A percentile compares a stretch with the other conserved stretches of the same genome.
Evolutionary conservation across 2,329 filamentous ascomycete species (phyloP).

Genomic region (Fonsecaea multimorphosa): DNA sequence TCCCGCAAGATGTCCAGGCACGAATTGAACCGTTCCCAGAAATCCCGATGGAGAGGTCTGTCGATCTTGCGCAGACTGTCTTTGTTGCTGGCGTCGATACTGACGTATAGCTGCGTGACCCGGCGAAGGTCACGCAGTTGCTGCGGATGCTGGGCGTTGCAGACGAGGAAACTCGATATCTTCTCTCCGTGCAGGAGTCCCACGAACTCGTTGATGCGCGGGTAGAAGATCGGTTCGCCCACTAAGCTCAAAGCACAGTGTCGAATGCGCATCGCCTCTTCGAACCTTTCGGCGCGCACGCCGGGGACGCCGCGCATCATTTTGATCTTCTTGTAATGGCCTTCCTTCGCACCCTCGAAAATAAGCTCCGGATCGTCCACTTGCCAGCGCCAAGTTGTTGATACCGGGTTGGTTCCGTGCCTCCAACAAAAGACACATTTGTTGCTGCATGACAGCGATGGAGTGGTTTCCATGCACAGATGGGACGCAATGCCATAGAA

Average conservation of each 20-base stretch:
- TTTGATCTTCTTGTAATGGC: constrained; percentile 97
- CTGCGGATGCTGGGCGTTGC: constrained; percentile 95
- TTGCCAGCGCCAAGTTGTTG: constrained; percentile 95
- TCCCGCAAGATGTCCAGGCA: constrained; percentile 89
- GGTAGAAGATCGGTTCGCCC: constrained; percentile 98
- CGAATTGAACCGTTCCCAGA: constrained; percentile 93
- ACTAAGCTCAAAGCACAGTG: constrained; percentile 93
- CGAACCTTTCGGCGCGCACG: constrained; percentile 87
- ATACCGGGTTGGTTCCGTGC: constrained; percentile 95
- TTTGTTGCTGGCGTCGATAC: constrained; percentile 90
- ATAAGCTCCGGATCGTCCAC: constrained; percentile 90
- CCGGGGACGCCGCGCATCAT: constrained; percentile 94
- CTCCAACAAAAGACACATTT: constrained; percentile 99
- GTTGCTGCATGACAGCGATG: constrained; percentile 93
- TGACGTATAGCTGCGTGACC: constrained; percentile 95
- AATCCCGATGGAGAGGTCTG: constrained; percentile 89
- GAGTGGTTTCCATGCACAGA: constrained; percentile 97
- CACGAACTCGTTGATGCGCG: constrained; percentile 92
- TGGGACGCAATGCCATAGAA: constrained; percentile 98
- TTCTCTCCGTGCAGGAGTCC: constrained; percentile 80
- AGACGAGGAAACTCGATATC: constrained; percentile 94
- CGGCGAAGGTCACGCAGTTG: constrained; percentile 81
- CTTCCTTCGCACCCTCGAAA: constrained; percentile 85
- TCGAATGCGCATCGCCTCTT: constrained; percentile 88
- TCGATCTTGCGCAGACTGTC: constrained; percentile 89